phyloP scores from a whole-genome alignment of 495 filamentous ascomycete species.

The Halenospora varia region DNA sequence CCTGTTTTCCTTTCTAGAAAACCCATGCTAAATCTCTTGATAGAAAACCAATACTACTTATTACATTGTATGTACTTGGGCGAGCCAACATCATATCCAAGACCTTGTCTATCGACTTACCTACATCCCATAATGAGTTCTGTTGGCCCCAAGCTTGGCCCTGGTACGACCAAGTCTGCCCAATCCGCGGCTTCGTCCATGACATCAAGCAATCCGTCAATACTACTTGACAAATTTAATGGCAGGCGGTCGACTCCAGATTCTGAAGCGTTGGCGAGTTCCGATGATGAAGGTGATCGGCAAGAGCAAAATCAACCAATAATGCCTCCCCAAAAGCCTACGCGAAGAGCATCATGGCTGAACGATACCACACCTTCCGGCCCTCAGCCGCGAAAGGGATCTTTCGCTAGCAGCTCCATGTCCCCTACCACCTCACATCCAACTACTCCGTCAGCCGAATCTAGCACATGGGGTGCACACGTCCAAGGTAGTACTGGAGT shows the following conservation, averaged over 20 bases:
- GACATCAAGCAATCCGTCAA: slow-evolving; percentile 23
- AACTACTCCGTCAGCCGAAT: slow-evolving; percentile 65
- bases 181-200: slow-evolving; percentile 25
- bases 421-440: slow-evolving; percentile 75
- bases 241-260: slow-evolving; percentile 81
- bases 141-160: slow-evolving; percentile 35
- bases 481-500: slow-evolving; percentile 44
- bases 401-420: slow-evolving; percentile 61
- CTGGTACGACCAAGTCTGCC: slow-evolving; percentile 34
- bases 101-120: too few species aligned
- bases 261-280: slow-evolving; percentile 88
- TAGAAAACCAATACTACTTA: too few species aligned
- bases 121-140: slow-evolving; percentile 47
- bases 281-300: slow-evolving; percentile 79
- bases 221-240: slow-evolving; percentile 70
- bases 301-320: slow-evolving; percentile 40
- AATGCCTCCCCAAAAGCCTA: slow-evolving; percentile 45
- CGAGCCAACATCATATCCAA: too few species aligned
- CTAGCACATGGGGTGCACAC: slow-evolving; percentile 60
- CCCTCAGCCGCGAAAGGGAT: slow-evolving; percentile 49
- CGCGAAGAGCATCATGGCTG: slow-evolving; percentile 56
- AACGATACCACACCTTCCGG: slow-evolving; percentile 45
- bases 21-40: too few species aligned
- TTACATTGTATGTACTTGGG: too few species aligned
- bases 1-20: too few species aligned